Base-by-base conservation (phyloP, 225 moss, liverwort and hornwort genomes). In the Marchantia polymorpha region DNA sequence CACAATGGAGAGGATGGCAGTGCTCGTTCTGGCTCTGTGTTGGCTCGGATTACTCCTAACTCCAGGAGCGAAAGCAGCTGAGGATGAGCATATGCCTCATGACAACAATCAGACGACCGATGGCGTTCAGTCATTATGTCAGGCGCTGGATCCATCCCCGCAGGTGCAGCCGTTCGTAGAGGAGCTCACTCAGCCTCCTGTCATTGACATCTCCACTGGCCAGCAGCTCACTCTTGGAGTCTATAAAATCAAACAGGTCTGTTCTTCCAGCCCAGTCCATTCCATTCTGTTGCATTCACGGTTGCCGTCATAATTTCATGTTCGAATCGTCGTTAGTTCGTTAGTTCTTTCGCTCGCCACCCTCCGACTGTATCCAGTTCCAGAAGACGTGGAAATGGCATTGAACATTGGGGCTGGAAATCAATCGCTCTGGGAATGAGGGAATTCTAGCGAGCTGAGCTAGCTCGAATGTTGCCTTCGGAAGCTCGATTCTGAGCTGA, bases 201-300 rank as follows among this genome's bases (percentile, higher is more conserved):
- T 51, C 12, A 77, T 65, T 16, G 77, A 77, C 77, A 65, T 77
- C 13, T 77, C 77, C 23, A 64, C 77, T 9, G 77, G 77, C 15
- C 5, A 27, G 51, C 77, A 64, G 23, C 49, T 77, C 77, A 55
- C 55, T 20, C 64, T 77, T 23, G 77, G 77, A 49, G 77, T 39
- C 14, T 77, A 77, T 26, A 77, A 77, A 39, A 77, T 77, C 77
- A 77, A 77, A 52, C 77, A 77, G 77, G 77, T 77, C 39, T 39
- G 22, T 9, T 8, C 17, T 8, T 47, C 26, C 13, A 12, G 8
- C 17, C 48, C 50, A 39, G 2, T 39, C 39, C 39, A 39, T 39
- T 39, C 39, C 39, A 39, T 39, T 39, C 39, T 39, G n/a, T n/a
- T n/a, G n/a, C n/a, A n/a, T n/a, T n/a, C n/a, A n/a, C n/a, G n/a